A percentile compares a stretch with the other conserved stretches of the same genome.
Conservation (phyloP, 805 yeast genomes). For the Lachancea sp. region DNA sequence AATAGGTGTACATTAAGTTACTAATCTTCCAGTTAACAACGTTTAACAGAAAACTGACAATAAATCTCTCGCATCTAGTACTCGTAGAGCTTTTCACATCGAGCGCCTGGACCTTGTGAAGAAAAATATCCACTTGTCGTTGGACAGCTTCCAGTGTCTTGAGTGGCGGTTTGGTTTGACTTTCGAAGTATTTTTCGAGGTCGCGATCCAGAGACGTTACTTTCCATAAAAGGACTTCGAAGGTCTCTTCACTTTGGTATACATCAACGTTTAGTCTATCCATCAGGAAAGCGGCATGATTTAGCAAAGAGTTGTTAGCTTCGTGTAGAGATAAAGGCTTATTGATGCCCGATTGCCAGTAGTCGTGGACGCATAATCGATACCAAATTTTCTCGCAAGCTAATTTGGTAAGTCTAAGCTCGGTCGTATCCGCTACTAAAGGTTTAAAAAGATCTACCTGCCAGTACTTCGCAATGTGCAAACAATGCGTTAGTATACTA, state of each 20-base stretch:
- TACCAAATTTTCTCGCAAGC: slow-evolving; percentile 28
- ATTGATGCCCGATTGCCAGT: slow-evolving; percentile 22
- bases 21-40: slow-evolving; percentile 26
- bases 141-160: slow-evolving; percentile 28
- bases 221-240: slow-evolving; percentile 30
- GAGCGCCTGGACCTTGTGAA: slow-evolving; percentile 12
- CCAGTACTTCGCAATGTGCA: slow-evolving; percentile 23
- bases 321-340: slow-evolving; percentile 20
- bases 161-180: slow-evolving; percentile 22
- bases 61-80: slow-evolving; percentile 23
- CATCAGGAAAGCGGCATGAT: slow-evolving; percentile 24
- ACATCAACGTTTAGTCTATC: slow-evolving; percentile 23
- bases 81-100: slow-evolving; percentile 13
- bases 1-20: slow-evolving; percentile 22
- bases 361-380: slow-evolving; percentile 24
- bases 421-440: slow-evolving; percentile 21
- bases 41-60: slow-evolving; percentile 17
- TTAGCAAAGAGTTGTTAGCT: slow-evolving; percentile 24
- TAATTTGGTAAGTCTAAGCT: slow-evolving; percentile 18
- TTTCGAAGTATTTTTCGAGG: slow-evolving; percentile 19
- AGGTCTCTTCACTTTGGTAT: slow-evolving; percentile 25
- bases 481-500: slow-evolving; percentile 19
- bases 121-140: slow-evolving; percentile 19
- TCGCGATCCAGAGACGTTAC: slow-evolving; percentile 30
- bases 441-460: slow-evolving; percentile 21